Conservation (phyloP, 2,329 filamentous ascomycete species). For the Didymella segeticola region DNA sequence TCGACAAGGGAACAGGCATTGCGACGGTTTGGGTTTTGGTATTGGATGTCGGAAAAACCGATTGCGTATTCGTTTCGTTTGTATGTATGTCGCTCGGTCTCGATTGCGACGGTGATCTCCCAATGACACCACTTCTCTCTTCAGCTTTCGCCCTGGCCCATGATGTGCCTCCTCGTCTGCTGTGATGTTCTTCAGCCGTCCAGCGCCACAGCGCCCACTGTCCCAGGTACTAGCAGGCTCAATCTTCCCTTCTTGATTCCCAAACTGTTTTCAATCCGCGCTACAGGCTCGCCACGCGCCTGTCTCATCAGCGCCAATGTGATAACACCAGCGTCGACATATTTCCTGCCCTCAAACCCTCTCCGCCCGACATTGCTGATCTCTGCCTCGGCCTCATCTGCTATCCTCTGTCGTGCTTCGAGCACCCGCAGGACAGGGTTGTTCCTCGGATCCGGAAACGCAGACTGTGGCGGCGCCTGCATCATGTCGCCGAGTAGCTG, state of each 20-base stretch:
- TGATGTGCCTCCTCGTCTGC: background rate
- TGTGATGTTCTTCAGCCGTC: conserved; percentile 9
- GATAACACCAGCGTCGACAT: conserved; percentile 54
- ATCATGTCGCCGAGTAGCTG: conserved; percentile 41
- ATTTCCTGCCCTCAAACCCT: conserved; percentile 52
- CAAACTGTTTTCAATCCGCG: conserved; percentile 41
- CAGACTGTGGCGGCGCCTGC: conserved; percentile 37
- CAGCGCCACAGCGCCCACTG: conserved; percentile 32
- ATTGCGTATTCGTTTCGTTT: conserved; percentile 23
- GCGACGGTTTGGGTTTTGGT: conserved; percentile 24
- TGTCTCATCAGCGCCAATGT: conserved; percentile 45
- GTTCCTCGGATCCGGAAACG: conserved; percentile 42
- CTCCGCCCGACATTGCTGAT: conserved; percentile 53
- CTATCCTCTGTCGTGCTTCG: conserved; percentile 58
- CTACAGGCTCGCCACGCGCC: conserved; percentile 37
- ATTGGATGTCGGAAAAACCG: conserved; percentile 15
- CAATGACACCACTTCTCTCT: conserved; percentile 5
- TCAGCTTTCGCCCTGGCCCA: background rate
- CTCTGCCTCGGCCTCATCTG: conserved; percentile 62
- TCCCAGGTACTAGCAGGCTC: conserved; percentile 32
- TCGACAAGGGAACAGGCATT: conserved; percentile 22
- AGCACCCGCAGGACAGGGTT: conserved; percentile 65
- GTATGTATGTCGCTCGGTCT: conserved; percentile 28
- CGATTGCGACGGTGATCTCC: conserved; percentile 19
- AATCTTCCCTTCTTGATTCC: conserved; percentile 44